Conservation (phyloP, 1,284 basidiomycete species). For the Cerrena zonata region DNA sequence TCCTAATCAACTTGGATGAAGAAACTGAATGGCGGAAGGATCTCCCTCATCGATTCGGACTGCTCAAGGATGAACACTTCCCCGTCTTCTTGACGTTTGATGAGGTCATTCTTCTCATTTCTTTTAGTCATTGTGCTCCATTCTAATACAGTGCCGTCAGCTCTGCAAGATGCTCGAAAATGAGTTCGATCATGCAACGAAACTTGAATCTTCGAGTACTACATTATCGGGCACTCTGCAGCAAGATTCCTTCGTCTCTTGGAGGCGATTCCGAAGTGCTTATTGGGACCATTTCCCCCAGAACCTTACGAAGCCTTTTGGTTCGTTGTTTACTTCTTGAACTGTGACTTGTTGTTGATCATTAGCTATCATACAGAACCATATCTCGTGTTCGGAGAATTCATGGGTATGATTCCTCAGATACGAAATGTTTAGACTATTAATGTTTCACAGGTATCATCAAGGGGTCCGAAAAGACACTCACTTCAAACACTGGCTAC, state of each 20-base stretch:
- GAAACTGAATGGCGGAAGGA: slow-evolving; percentile 37
- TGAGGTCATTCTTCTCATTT: slow-evolving; percentile 47
- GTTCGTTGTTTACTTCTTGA: slow-evolving; percentile 29
- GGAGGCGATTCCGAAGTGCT: slow-evolving; percentile 41
- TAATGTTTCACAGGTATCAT: slow-evolving; percentile 47
- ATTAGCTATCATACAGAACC: slow-evolving; percentile 39
- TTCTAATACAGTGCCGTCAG: too few species aligned
- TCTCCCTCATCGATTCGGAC: slow-evolving; percentile 53
- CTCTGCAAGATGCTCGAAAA: slow-evolving; percentile 39
- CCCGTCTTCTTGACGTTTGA: slow-evolving; percentile 68
- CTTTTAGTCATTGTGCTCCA: too few species aligned
- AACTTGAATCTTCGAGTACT: too few species aligned
- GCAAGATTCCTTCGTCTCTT: slow-evolving; percentile 37
- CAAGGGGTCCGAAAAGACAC: slow-evolving; percentile 54
- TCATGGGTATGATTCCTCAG: slow-evolving; percentile 43
- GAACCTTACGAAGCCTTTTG: slow-evolving; percentile 46
- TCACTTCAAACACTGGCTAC: slow-evolving; percentile 30
- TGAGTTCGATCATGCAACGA: slow-evolving; percentile 30
- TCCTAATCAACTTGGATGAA: slow-evolving; percentile 46
- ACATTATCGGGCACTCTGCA: background rate
- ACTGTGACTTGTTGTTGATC: background rate
- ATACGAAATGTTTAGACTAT: slow-evolving; percentile 2
- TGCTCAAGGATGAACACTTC: slow-evolving; percentile 56
- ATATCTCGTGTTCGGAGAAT: slow-evolving; percentile 60
- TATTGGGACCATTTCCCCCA: slow-evolving; percentile 68